Evolutionary conservation across 495 filamentous ascomycete species (phyloP).

Genomic region (Daldinia grandis): DNA sequence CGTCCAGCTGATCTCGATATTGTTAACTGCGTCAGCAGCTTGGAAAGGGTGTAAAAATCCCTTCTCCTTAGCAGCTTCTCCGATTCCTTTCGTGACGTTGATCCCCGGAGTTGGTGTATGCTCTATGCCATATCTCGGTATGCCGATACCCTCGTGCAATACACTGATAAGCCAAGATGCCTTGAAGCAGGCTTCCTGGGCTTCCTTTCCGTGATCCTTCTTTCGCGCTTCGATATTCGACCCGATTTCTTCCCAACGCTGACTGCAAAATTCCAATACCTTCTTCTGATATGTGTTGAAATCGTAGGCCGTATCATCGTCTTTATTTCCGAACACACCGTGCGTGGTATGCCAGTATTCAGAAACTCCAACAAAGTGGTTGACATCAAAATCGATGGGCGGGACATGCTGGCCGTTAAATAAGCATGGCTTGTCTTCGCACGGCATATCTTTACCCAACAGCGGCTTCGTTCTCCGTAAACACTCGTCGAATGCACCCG

Average conservation of each 20-base stretch:
- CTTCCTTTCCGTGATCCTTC: conserved; percentile 75
- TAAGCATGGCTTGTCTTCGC: conserved; percentile 83
- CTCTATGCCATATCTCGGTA: conserved; percentile 89
- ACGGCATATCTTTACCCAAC: conserved; percentile 88
- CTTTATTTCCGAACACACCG: conserved; percentile 84
- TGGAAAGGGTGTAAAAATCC: conserved; percentile 91
- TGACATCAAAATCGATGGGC: conserved; percentile 96
- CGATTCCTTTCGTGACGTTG: conserved; percentile 79
- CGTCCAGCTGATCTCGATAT: conserved; percentile 97
- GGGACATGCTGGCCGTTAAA: conserved; percentile 90
- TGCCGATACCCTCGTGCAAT: conserved; percentile 92
- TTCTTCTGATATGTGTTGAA: conserved; percentile 88
- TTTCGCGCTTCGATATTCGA: conserved; percentile 66
- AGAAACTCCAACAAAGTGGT: conserved; percentile 97
- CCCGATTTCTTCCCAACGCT: conserved; percentile 80
- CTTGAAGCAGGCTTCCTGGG: conserved; percentile 94
- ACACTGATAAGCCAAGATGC: conserved; percentile 97
- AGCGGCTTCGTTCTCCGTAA: conserved; percentile 81
- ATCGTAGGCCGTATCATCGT: conserved; percentile 83
- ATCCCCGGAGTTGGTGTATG: conserved; percentile 52
- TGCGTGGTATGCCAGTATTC: conserved; percentile 99
- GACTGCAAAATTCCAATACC: conserved; percentile 84
- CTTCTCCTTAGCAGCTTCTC: conserved; percentile 75
- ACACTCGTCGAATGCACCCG: conserved; percentile 87
- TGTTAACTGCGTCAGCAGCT: conserved; percentile 90